phyloP scores from a whole-genome alignment of 2,329 filamentous ascomycete genomes.

The Paecilomyces sp. region DNA sequence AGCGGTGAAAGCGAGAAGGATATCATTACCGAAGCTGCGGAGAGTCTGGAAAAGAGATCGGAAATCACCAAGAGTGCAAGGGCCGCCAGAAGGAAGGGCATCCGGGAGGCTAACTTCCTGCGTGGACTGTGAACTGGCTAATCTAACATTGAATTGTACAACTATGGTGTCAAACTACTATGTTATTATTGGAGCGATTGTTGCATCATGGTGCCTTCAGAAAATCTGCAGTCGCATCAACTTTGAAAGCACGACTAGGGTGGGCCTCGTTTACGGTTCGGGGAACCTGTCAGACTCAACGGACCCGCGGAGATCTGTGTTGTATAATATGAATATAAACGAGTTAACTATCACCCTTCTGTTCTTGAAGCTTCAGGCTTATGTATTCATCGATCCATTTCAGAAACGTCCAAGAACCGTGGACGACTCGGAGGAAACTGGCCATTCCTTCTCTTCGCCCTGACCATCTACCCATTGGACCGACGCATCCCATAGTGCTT shows the following conservation, averaged over 20 bases:
- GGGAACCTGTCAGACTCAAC: neutral
- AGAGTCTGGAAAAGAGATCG: constrained; percentile 28
- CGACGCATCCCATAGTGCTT: constrained; percentile 20
- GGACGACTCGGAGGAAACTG: constrained; percentile 6
- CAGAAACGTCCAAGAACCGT: neutral
- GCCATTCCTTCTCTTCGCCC: constrained; percentile 26
- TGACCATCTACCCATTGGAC: constrained; percentile 25
- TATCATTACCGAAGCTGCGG: constrained; percentile 24
- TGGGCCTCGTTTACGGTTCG: neutral
- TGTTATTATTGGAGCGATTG: neutral
- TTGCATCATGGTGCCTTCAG: neutral
- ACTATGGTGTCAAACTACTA: neutral
- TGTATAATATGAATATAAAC: constrained; percentile 2
- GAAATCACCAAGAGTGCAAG: constrained; percentile 40
- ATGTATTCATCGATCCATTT: neutral
- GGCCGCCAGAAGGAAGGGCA: constrained; percentile 37
- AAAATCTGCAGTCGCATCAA: neutral
- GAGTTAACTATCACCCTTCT: no score
- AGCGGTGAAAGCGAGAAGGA: constrained; percentile 12
- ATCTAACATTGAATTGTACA: constrained; percentile 1
- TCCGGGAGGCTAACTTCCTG: constrained; percentile 43
- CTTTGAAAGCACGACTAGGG: neutral
- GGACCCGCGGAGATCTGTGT: neutral
- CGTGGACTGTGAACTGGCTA: constrained; percentile 32
- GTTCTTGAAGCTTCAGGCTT: no score